phyloP scores from a whole-genome alignment of 805 yeast genomes.

The Barnettozyma populi region DNA sequence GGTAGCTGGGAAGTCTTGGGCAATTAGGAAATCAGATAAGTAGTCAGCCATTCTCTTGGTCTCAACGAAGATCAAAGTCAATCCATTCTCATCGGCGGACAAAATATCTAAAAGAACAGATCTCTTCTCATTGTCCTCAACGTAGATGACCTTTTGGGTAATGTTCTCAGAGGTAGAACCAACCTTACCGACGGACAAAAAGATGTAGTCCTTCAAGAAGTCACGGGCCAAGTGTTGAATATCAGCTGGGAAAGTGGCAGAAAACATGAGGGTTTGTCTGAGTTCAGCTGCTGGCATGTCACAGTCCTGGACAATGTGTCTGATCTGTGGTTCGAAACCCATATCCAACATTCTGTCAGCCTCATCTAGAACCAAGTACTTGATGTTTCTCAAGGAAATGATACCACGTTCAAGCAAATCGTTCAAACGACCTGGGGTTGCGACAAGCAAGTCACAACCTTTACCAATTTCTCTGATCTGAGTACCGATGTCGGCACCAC shows the following conservation, averaged over 20 bases:
- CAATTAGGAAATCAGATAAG: constrained; percentile 84
- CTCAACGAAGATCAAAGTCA: constrained; percentile 93
- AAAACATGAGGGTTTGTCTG: constrained; percentile 97
- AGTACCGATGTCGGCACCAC: constrained; percentile 91
- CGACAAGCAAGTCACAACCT: constrained; percentile 95
- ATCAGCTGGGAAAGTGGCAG: constrained; percentile 98
- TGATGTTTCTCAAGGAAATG: constrained; percentile 83
- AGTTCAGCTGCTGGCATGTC: constrained; percentile 91
- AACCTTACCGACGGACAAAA: constrained; percentile 96
- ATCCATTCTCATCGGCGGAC: constrained; percentile 71
- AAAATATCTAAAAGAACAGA: constrained; percentile 85
- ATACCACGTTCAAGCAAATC: constrained; percentile 94
- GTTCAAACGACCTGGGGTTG: constrained; percentile 98
- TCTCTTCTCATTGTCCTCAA: constrained; percentile 90
- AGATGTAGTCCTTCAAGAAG: constrained; percentile 91
- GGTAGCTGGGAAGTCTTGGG: constrained; percentile 91
- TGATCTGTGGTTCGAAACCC: constrained; percentile 99
- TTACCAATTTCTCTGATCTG: constrained; percentile 85
- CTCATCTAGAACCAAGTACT: constrained; percentile 93
- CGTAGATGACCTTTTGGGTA: constrained; percentile 88
- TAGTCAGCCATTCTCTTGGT: constrained; percentile 98
- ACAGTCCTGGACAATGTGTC: constrained; percentile 95
- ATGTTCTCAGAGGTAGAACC: constrained; percentile 99
- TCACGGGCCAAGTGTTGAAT: constrained; percentile 96
- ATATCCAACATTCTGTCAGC: constrained; percentile 99